Percentiles rank a stretch among this genome's conserved stretches.
These are phyloP conservation scores for Setaria viridis DNA, from an alignment of 202 grass and related monocot genomes.

Conservation along the genomic window DNA sequence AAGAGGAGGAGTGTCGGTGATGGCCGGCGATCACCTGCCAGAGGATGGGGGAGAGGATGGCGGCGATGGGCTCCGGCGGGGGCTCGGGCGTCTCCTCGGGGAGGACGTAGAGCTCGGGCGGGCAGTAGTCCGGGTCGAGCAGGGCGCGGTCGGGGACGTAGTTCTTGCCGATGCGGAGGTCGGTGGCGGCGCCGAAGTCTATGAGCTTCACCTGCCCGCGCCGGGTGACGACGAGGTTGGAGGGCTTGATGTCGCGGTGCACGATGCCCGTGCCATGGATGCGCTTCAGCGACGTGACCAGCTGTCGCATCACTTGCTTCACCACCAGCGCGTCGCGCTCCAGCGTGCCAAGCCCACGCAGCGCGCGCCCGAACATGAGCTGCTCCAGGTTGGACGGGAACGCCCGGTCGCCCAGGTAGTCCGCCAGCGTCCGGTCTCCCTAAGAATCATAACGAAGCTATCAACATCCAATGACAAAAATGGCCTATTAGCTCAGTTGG, in stretches of 20 bases:
- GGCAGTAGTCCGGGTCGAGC: conserved; percentile 90
- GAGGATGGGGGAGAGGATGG: conserved; percentile 94
- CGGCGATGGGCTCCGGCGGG: conserved; percentile 83
- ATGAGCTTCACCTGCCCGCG: conserved; percentile 95
- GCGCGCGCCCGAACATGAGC: conserved; percentile 81
- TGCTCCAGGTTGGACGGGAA: conserved; percentile 86
- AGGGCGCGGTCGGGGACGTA: conserved; percentile 77
- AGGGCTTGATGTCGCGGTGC: conserved; percentile 94
- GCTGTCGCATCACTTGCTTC: conserved; percentile 94
- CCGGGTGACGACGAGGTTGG: conserved; percentile 86
- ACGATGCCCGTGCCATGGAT: conserved; percentile 94
- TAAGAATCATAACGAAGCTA: background rate
- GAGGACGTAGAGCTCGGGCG: conserved; percentile 94
- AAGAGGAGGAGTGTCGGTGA: background rate
- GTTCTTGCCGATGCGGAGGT: conserved; percentile 98
- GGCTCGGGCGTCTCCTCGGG: conserved; percentile 87
- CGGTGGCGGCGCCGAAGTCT: conserved; percentile 94
- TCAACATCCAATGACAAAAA: no score
- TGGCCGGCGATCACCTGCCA: conserved; percentile 61
- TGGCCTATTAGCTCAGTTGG: conserved; percentile 86
- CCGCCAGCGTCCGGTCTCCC: conserved; percentile 68
- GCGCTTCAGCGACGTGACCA: conserved; percentile 86
- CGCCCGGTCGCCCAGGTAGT: conserved; percentile 62
- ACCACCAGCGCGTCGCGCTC: conserved; percentile 77
- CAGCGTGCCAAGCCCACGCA: conserved; percentile 58